phyloP scores from a whole-genome alignment of 2,329 filamentous ascomycete genomes.

The Sclerotinia subarctica region DNA sequence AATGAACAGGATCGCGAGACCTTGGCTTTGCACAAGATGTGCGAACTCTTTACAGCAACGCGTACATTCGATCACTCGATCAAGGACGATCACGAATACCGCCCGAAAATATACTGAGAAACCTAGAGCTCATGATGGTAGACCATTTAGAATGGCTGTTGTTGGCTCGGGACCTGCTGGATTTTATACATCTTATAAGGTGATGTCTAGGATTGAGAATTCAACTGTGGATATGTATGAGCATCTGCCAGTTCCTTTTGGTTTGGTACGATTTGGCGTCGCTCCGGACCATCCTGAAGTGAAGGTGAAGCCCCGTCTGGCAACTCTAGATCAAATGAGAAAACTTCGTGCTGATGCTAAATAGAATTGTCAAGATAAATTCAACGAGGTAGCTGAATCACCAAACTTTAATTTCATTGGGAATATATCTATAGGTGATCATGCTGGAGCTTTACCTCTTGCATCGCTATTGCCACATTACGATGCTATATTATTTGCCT shows the following conservation, averaged over 20 bases:
- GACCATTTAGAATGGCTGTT: slow-evolving; percentile 75
- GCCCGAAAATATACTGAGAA: slow-evolving; percentile 31
- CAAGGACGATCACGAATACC: background rate
- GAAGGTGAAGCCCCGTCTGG: slow-evolving; percentile 57
- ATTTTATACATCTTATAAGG: slow-evolving; percentile 87
- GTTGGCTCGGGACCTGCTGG: slow-evolving; percentile 93
- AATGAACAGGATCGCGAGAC: slow-evolving; percentile 29
- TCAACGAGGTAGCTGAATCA: slow-evolving; percentile 80
- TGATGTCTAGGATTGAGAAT: slow-evolving; percentile 71
- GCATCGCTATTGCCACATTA: slow-evolving; percentile 73
- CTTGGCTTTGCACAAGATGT: slow-evolving; percentile 36
- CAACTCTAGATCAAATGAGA: slow-evolving; percentile 10
- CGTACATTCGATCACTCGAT: background rate
- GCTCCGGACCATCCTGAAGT: slow-evolving; percentile 99
- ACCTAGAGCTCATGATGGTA: slow-evolving; percentile 34
- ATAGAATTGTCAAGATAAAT: slow-evolving; percentile 92
- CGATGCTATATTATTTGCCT: slow-evolving; percentile 87
- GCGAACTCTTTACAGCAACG: slow-evolving; percentile 22
- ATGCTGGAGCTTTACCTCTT: slow-evolving; percentile 58
- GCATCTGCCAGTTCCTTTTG: slow-evolving; percentile 85
- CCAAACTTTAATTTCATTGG: slow-evolving; percentile 86
- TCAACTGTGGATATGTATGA: slow-evolving; percentile 94
- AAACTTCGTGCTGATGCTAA: slow-evolving; percentile 21
- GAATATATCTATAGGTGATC: slow-evolving; percentile 73
- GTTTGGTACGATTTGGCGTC: slow-evolving; percentile 88